phyloP scores from a whole-genome alignment of 331 rosid genomes.

The Arachis monticola region DNA sequence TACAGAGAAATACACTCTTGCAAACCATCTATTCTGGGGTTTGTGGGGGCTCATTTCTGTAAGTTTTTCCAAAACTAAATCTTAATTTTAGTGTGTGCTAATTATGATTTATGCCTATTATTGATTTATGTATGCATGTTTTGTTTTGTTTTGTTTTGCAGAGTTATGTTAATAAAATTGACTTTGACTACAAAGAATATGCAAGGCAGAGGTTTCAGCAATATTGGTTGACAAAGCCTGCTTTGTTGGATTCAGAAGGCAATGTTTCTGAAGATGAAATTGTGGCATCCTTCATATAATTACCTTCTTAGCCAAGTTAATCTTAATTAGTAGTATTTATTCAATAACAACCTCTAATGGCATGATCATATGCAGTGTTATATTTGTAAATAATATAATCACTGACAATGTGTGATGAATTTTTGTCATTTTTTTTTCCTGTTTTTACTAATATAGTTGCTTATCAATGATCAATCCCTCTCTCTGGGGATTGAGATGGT shows the following conservation, averaged over 20 bases:
- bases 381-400: slow-evolving; percentile 42
- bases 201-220: slow-evolving; percentile 88
- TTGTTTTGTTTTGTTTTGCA: slow-evolving; percentile 41
- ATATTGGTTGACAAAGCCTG: slow-evolving; percentile 60
- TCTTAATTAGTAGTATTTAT: background rate
- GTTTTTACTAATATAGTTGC: slow-evolving; percentile 23
- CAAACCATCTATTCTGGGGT: slow-evolving; percentile 92
- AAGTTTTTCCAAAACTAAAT: slow-evolving; percentile 21
- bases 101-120: background rate
- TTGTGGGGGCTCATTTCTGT: slow-evolving; percentile 97
- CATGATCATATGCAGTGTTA: slow-evolving; percentile 18
- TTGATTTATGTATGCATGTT: background rate
- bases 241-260: slow-evolving; percentile 47
- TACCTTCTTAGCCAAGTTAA: slow-evolving; percentile 15
- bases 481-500: slow-evolving; percentile 29
- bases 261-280: slow-evolving; percentile 6
- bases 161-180: slow-evolving; percentile 81
- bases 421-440: background rate
- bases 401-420: slow-evolving; percentile 31
- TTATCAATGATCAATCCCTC: slow-evolving; percentile 1
- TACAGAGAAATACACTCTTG: slow-evolving; percentile 71
- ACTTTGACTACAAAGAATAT: slow-evolving; percentile 82
- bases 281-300: slow-evolving; percentile 7
- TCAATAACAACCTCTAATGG: slow-evolving; percentile 23
- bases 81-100: background rate